Evolutionary conservation across 768 basidiomycete genomes (phyloP).

Genomic region (Trametopsis cervina): DNA sequence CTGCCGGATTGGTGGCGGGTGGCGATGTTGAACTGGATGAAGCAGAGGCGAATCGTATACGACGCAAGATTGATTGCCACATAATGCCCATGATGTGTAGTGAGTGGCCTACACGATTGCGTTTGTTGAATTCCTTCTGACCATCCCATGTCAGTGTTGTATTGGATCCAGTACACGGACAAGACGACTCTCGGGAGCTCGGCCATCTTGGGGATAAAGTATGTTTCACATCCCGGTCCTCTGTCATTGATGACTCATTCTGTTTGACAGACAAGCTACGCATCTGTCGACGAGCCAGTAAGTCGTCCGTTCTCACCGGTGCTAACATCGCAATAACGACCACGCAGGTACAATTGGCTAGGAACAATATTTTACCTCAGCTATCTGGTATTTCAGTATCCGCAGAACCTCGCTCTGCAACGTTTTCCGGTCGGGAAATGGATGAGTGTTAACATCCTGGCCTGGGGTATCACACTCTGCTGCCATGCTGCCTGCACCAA

Average conservation of each 20-base stretch:
- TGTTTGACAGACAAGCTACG: conserved; percentile 1
- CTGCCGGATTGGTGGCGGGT: conserved; percentile 48
- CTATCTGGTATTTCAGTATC: conserved; percentile 58
- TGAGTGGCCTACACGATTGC: conserved; percentile 31
- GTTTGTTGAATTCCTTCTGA: background rate
- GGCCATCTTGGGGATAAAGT: conserved; percentile 66
- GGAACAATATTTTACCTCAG: conserved; percentile 72
- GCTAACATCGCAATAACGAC: conserved; percentile 25
- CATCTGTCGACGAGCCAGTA: conserved; percentile 3
- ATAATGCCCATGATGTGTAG: conserved; percentile 79
- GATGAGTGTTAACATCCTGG: conserved; percentile 81
- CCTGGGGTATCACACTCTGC: conserved; percentile 62
- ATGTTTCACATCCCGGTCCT: conserved; percentile 16
- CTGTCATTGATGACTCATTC: background rate
- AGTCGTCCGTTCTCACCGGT: no score
- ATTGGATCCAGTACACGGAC: conserved; percentile 37
- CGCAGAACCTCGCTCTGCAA: conserved; percentile 73
- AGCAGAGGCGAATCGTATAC: conserved; percentile 37
- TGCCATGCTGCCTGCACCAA: conserved; percentile 61
- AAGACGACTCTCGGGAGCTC: conserved; percentile 68
- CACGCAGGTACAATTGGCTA: conserved; percentile 60
- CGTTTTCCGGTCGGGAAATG: conserved; percentile 73
- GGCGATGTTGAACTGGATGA: conserved; percentile 33
- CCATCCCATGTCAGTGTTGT: conserved; percentile 39
- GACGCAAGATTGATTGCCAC: conserved; percentile 64